Percentiles rank a stretch among this genome's conserved stretches.
Conservation (phyloP, 805 yeast genomes). For the Ogataea ramenticola region DNA sequence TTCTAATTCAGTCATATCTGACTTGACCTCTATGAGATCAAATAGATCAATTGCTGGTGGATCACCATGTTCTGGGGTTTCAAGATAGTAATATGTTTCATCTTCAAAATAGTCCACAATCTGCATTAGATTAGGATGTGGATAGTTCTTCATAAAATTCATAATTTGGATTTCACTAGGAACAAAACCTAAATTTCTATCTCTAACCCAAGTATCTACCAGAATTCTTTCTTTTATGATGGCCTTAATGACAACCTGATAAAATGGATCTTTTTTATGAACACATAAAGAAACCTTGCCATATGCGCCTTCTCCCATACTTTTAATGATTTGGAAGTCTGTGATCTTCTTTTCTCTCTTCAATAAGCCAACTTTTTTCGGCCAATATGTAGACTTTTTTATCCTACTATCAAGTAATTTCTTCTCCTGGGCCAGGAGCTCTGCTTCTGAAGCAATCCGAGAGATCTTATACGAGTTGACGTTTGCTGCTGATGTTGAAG, state of each 20-base stretch:
- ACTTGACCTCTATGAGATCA: constrained; percentile 82
- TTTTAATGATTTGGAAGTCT: constrained; percentile 65
- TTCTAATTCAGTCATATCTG: constrained; percentile 73
- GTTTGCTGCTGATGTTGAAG: constrained; percentile 1
- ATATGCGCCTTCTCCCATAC: constrained; percentile 95
- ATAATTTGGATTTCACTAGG: constrained; percentile 95
- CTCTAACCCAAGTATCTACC: constrained; percentile 97
- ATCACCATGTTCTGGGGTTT: constrained; percentile 82
- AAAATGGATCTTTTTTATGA: constrained; percentile 53
- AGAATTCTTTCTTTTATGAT: constrained; percentile 88
- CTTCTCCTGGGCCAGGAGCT: constrained; percentile 38
- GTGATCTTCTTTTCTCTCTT: constrained; percentile 65
- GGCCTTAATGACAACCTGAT: constrained; percentile 75
- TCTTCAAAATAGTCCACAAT: constrained; percentile 92
- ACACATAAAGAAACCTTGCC: constrained; percentile 84
- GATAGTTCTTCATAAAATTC: constrained; percentile 68
- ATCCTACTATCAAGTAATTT: constrained; percentile 32
- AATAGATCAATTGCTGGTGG: constrained; percentile 91
- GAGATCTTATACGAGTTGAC: constrained; percentile 12
- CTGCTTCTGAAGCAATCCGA: constrained; percentile 30
- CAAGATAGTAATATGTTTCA: constrained; percentile 79
- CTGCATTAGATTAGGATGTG: constrained; percentile 83
- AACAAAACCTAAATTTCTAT: constrained; percentile 82
- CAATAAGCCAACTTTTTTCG: constrained; percentile 53
- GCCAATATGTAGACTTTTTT: constrained; percentile 37